Evolutionary conservation across 148 eudicot species (phyloP).

Genomic region (Rhododendron ferrugineum): DNA sequence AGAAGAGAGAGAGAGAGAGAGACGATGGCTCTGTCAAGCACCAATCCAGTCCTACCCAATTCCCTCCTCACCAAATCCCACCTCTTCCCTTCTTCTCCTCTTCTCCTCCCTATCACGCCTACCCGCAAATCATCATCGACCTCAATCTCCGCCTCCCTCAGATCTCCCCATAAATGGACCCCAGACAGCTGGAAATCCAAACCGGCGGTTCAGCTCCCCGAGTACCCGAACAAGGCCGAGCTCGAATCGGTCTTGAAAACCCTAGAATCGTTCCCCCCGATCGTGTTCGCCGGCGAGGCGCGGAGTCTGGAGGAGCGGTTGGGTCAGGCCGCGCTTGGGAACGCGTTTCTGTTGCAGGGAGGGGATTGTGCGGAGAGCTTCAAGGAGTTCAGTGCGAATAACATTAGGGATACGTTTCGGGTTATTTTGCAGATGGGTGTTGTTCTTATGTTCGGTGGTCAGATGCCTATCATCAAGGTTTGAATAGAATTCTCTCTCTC

Average conservation of each 20-base stretch:
- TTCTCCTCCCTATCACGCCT: background rate
- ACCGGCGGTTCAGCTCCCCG: constrained; percentile 51
- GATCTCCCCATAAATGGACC: constrained; percentile 31
- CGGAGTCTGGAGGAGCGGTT: constrained; percentile 55
- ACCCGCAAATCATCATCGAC: constrained; percentile 7
- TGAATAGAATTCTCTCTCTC: too few relatives aligned
- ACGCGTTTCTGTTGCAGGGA: constrained; percentile 60
- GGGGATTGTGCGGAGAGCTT: constrained; percentile 88
- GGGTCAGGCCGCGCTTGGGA: constrained; percentile 62
- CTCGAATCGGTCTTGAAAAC: constrained; percentile 47
- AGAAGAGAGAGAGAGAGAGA: too few relatives aligned
- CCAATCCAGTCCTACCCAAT: constrained; percentile 6
- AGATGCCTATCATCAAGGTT: constrained; percentile 77
- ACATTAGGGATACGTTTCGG: constrained; percentile 71
- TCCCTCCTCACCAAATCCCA: constrained; percentile 2
- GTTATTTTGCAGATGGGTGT: constrained; percentile 70
- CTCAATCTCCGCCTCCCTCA: constrained; percentile 5
- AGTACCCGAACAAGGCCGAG: constrained; percentile 41
- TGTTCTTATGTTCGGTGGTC: constrained; percentile 78
- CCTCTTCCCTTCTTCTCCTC: background rate
- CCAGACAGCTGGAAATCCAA: constrained; percentile 52
- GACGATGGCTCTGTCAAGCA: constrained; percentile 4
- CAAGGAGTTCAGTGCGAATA: constrained; percentile 65
- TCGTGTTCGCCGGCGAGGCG: constrained; percentile 70
- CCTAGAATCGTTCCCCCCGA: constrained; percentile 56